phyloP scores from a whole-genome alignment of 768 basidiomycete species.

The Lanmaoa rubissima region DNA sequence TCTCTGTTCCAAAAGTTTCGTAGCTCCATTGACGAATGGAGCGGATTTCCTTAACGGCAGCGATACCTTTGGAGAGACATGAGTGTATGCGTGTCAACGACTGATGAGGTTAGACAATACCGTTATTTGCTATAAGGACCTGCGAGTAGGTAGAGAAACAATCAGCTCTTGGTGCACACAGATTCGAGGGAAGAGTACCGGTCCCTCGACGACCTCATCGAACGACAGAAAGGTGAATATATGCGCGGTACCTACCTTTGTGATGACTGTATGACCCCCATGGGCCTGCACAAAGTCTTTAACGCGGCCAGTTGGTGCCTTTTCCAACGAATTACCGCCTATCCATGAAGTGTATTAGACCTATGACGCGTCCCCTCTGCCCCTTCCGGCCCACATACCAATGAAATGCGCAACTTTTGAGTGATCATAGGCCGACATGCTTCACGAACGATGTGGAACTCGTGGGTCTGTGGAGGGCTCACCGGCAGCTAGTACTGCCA shows the following conservation, averaged over 20 bases:
- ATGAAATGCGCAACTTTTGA: conserved; percentile 64
- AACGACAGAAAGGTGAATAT: conserved; percentile 13
- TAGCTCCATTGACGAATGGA: conserved; percentile 99
- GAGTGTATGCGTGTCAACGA: conserved; percentile 22
- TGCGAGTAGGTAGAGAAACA: conserved; percentile 28
- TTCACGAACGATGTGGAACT: conserved; percentile 7
- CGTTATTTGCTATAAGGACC: conserved; percentile 99
- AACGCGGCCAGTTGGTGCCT: conserved; percentile 74
- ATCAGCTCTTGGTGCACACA: conserved; percentile 8
- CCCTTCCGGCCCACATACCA: conserved; percentile 37
- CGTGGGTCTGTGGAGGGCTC: conserved; percentile 8
- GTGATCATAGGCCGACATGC: conserved; percentile 47
- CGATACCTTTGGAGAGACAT: conserved; percentile 66
- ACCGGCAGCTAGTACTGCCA: conserved; percentile 7
- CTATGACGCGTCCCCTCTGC: conserved; percentile 6
- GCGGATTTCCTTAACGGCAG: conserved; percentile 98
- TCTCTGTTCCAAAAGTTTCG: conserved; percentile 96
- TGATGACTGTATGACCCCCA: conserved; percentile 98
- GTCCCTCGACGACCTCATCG: not conserved
- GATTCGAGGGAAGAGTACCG: not conserved
- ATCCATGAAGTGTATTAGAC: conserved; percentile 10
- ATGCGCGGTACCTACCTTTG: conserved; percentile 64
- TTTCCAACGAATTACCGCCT: conserved; percentile 94
- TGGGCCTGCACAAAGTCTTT: conserved; percentile 87
- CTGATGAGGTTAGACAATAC: conserved; percentile 37